Evolutionary conservation across 2,329 filamentous ascomycete species (phyloP).

Genomic region (Arthrobotrys sinensis): DNA sequence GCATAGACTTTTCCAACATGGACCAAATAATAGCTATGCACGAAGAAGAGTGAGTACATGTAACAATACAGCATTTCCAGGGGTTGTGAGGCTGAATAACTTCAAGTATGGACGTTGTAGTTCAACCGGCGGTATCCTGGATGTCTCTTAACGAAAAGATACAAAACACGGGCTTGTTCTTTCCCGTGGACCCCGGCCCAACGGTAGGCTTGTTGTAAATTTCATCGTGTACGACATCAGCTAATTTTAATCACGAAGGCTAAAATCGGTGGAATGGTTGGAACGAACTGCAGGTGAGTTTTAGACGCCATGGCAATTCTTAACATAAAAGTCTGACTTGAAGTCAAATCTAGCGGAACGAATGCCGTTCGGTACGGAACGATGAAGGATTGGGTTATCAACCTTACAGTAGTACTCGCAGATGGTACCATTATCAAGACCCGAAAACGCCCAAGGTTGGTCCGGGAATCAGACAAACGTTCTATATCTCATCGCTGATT

Average conservation of each 20-base stretch:
- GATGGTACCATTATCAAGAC: slow-evolving; percentile 94
- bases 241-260: slow-evolving; percentile 68
- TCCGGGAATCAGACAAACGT: slow-evolving; percentile 14
- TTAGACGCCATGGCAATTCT: neutral
- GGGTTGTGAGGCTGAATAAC: slow-evolving; percentile 25
- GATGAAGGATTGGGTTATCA: slow-evolving; percentile 94
- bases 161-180: slow-evolving; percentile 83
- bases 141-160: slow-evolving; percentile 86
- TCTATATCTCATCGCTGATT: slow-evolving; percentile 16
- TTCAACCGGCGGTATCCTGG: slow-evolving; percentile 94
- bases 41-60: slow-evolving; percentile 75
- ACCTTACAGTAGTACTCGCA: slow-evolving; percentile 87
- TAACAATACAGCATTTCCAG: neutral
- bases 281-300: slow-evolving; percentile 75
- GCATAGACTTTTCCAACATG: slow-evolving; percentile 91
- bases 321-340: slow-evolving; percentile 63
- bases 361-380: slow-evolving; percentile 94
- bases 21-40: slow-evolving; percentile 84
- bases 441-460: slow-evolving; percentile 78
- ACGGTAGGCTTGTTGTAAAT: slow-evolving; percentile 64
- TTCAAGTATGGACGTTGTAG: slow-evolving; percentile 83
- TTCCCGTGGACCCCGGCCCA: slow-evolving; percentile 87
- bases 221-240: neutral
- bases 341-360: slow-evolving; percentile 75
- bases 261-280: slow-evolving; percentile 86